These are phyloP conservation scores for Colletotrichum sp. DNA, from an alignment of 2,329 filamentous ascomycete genomes.

Conservation along the genomic window DNA sequence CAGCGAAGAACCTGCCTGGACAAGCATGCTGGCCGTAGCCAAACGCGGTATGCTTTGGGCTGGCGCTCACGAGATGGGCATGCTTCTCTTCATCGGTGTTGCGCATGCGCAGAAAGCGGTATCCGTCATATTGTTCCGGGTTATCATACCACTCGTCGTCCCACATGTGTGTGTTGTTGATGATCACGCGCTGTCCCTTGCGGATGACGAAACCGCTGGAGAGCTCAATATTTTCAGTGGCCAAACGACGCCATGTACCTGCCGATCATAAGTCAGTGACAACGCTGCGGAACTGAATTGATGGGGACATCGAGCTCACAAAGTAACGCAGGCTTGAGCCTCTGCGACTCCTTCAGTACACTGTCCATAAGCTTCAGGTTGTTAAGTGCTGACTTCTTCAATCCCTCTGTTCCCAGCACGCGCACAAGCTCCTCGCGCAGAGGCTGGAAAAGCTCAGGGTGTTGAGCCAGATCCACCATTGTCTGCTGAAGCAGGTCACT, in stretches of 20 bases:
- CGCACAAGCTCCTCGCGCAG: slow-evolving; percentile 25
- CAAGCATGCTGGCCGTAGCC: background rate
- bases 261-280: rapidly evolving
- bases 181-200: slow-evolving; percentile 22
- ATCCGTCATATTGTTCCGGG: slow-evolving; percentile 23
- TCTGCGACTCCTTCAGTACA: slow-evolving; percentile 25
- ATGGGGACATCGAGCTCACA: slow-evolving; percentile 18
- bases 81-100: slow-evolving; percentile 24
- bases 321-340: slow-evolving; percentile 24
- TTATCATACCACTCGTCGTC: slow-evolving; percentile 21
- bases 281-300: background rate
- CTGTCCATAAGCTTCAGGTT: slow-evolving; percentile 20
- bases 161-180: slow-evolving; percentile 22
- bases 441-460: slow-evolving; percentile 24
- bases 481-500: slow-evolving; percentile 23
- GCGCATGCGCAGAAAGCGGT: slow-evolving; percentile 23
- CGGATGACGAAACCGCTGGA: slow-evolving; percentile 23
- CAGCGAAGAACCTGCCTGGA: background rate
- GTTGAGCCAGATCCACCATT: slow-evolving; percentile 22
- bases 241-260: slow-evolving; percentile 15
- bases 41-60: background rate
- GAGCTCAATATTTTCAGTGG: slow-evolving; percentile 16
- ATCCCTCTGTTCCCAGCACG: slow-evolving; percentile 20
- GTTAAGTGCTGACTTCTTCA: slow-evolving; percentile 25
- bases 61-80: slow-evolving; percentile 33